A percentile compares a stretch with the other conserved stretches of the same genome.
Evolutionary conservation across 2,329 filamentous ascomycete species (phyloP).

Genomic region (Coniochaeta hoffmannii): DNA sequence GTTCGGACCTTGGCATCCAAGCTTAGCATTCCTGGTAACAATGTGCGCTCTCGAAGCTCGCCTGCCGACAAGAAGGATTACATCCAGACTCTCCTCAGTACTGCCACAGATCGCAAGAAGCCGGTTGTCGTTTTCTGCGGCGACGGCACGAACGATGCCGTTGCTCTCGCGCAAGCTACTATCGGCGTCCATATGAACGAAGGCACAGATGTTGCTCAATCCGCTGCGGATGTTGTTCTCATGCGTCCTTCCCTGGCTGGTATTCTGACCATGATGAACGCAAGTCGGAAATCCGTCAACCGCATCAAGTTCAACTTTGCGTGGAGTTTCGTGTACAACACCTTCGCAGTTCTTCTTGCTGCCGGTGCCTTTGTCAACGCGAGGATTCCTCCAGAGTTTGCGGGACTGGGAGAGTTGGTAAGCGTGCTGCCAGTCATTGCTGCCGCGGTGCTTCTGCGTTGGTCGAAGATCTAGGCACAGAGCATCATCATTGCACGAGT

Average conservation of each 20-base stretch:
- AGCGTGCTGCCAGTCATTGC: conserved; percentile 65
- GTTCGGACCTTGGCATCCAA: too few relatives aligned
- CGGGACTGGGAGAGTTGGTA: conserved; percentile 64
- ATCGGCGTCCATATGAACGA: conserved; percentile 59
- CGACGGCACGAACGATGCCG: conserved; percentile 74
- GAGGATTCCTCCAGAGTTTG: conserved; percentile 51
- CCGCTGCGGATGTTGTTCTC: conserved; percentile 62
- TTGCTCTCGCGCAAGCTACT: conserved; percentile 61
- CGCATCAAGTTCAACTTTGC: conserved; percentile 60
- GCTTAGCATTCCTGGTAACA: too few relatives aligned
- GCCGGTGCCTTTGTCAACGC: conserved; percentile 54
- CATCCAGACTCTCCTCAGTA: too few relatives aligned
- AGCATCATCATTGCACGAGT: too few relatives aligned
- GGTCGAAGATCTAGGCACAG: too few relatives aligned
- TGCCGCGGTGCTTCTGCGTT: too few relatives aligned
- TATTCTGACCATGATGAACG: conserved; percentile 49
- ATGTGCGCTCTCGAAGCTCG: conserved; percentile 22
- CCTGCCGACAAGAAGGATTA: conserved; percentile 36
- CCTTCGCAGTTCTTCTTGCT: conserved; percentile 59
- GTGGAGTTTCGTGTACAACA: conserved; percentile 66
- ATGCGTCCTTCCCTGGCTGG: conserved; percentile 46
- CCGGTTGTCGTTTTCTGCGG: conserved; percentile 59
- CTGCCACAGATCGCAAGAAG: conserved; percentile 23
- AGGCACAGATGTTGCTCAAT: conserved; percentile 41
- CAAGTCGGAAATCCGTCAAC: conserved; percentile 34